Conservation (phyloP, 2,329 filamentous ascomycete species). For the Ophiocordyceps polyrhachis-furcata region DNA sequence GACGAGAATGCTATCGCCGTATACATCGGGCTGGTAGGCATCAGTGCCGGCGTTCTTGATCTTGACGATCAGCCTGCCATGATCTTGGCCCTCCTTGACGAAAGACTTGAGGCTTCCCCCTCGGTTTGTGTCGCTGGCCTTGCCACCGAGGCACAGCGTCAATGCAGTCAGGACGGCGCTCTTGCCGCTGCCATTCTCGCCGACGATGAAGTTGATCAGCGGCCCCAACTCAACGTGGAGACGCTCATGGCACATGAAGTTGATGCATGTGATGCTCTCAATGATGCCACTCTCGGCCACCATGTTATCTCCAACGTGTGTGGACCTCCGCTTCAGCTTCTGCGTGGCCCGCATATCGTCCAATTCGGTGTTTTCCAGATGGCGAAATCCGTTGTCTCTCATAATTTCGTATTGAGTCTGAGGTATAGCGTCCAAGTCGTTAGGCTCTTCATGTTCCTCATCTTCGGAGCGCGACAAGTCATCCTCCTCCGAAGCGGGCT, state of each 20-base stretch:
- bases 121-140: constrained; percentile 81
- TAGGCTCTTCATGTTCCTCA: constrained; percentile 11
- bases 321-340: constrained; percentile 32
- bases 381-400: constrained; percentile 39
- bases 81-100: constrained; percentile 75
- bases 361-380: constrained; percentile 34
- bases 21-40: constrained; percentile 67
- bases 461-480: constrained; percentile 12
- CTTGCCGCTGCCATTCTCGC: constrained; percentile 94
- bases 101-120: constrained; percentile 77
- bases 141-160: constrained; percentile 85
- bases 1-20: constrained; percentile 72
- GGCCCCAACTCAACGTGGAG: constrained; percentile 76
- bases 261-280: constrained; percentile 68
- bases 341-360: constrained; percentile 49
- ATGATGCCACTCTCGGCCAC: constrained; percentile 74
- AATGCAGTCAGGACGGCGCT: constrained; percentile 88
- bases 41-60: constrained; percentile 81
- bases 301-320: constrained; percentile 44
- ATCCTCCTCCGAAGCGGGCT: constrained; percentile 2
- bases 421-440: constrained; percentile 17
- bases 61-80: constrained; percentile 57
- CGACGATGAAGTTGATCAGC: constrained; percentile 93
- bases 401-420: constrained; percentile 43
- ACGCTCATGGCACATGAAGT: constrained; percentile 90